Percentiles rank a stretch among this genome's conserved stretches.
These are phyloP conservation scores for Aspergillus fructus DNA, from an alignment of 2,329 filamentous ascomycete species.

Conservation along the genomic window DNA sequence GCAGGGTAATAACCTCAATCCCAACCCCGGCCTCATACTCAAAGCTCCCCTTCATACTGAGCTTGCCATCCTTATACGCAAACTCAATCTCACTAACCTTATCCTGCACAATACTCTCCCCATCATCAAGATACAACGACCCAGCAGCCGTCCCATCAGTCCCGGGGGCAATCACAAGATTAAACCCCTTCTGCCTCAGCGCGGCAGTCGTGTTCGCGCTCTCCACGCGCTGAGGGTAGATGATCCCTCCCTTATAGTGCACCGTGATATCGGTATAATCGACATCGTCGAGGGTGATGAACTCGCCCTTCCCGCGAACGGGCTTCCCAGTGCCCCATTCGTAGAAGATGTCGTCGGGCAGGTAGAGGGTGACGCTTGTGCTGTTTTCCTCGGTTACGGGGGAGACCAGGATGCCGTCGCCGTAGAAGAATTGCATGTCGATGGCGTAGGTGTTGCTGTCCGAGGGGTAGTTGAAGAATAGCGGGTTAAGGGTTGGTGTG, in stretches of 20 bases:
- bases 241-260: constrained; percentile 61
- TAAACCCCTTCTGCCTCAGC: constrained; percentile 63
- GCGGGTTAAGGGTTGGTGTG: constrained; percentile 64
- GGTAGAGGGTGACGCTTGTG: constrained; percentile 55
- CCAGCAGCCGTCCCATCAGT: constrained; percentile 57
- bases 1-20: neutral
- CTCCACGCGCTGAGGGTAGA: constrained; percentile 55
- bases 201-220: constrained; percentile 61
- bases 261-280: constrained; percentile 58
- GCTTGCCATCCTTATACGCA: neutral
- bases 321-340: constrained; percentile 56
- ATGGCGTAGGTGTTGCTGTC: constrained; percentile 54
- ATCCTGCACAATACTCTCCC: neutral
- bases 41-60: constrained; percentile 3
- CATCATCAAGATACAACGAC: constrained; percentile 1
- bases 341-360: constrained; percentile 60
- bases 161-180: constrained; percentile 67
- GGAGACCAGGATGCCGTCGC: constrained; percentile 56
- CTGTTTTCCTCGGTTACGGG: constrained; percentile 55
- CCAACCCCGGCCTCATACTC: neutral
- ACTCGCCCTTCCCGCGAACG: constrained; percentile 48
- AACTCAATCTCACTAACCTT: neutral
- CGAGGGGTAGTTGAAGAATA: constrained; percentile 69
- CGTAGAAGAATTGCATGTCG: constrained; percentile 61
- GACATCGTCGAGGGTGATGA: constrained; percentile 46